phyloP scores from a whole-genome alignment of 1,139 yeast species.

The Kodamaea sp. region DNA sequence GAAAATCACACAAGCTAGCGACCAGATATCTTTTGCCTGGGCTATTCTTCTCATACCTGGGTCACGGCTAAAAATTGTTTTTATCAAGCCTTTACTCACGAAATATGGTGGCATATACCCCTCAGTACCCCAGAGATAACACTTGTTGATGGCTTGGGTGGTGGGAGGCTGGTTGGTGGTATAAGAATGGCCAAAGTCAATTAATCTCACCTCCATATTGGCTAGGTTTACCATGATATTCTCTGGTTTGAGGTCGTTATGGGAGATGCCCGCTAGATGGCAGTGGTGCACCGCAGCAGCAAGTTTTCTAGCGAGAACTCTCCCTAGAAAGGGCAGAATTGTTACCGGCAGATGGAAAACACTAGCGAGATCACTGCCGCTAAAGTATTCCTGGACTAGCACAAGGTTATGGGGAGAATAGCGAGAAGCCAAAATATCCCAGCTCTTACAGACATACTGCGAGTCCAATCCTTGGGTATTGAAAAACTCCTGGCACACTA shows the following conservation, averaged over 20 bases:
- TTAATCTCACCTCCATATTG: conserved; percentile 7
- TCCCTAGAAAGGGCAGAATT: too few species aligned
- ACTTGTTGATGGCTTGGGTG: too few species aligned
- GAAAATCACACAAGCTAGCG: conserved; percentile 10
- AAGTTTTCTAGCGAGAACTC: conserved; percentile 17
- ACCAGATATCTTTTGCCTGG: conserved; percentile 12
- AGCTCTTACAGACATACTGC: conserved; percentile 7
- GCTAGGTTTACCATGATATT: conserved; percentile 15
- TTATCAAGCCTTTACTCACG: neutral
- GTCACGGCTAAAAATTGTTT: too few species aligned
- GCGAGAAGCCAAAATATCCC: conserved; percentile 8
- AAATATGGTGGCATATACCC: conserved; percentile 9
- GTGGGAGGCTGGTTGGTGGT: too few species aligned
- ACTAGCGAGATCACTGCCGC: conserved; percentile 12
- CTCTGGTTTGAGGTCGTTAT: conserved; percentile 15
- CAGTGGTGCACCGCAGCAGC: conserved; percentile 19
- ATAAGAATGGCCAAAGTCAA: conserved; percentile 13
- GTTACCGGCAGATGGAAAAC: too few species aligned
- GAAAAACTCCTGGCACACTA: conserved; percentile 6
- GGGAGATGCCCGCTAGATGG: conserved; percentile 17
- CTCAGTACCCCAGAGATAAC: conserved; percentile 9
- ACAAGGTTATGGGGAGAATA: conserved; percentile 1
- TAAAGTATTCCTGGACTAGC: conserved; percentile 11
- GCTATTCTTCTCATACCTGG: too few species aligned
- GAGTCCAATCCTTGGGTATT: conserved; percentile 5